These are phyloP conservation scores for Ceratocystis cacaofunesta DNA, from an alignment of 2,329 filamentous ascomycete genomes.

Conservation along the genomic window DNA sequence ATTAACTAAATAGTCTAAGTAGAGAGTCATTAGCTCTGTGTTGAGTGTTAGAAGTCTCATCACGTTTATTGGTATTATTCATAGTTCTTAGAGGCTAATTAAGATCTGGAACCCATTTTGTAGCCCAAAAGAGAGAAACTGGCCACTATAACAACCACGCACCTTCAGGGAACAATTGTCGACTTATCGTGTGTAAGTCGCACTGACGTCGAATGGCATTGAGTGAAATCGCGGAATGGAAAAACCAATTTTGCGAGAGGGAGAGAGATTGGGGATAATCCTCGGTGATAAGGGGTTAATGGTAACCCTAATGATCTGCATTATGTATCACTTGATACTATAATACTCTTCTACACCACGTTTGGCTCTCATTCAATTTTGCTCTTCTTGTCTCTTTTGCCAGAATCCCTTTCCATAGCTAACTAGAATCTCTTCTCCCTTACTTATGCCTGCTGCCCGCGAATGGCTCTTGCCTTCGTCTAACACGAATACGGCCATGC, in stretches of 20 bases:
- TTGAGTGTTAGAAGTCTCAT: too few species aligned
- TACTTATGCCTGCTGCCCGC: constrained; percentile 30
- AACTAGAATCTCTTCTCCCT: constrained; percentile 49
- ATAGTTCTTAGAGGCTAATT: too few species aligned
- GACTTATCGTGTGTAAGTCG: neutral
- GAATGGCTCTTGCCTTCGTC: constrained; percentile 27
- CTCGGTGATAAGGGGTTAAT: neutral
- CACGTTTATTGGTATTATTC: too few species aligned
- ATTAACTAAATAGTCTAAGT: too few species aligned
- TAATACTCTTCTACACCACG: neutral
- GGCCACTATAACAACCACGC: too few species aligned
- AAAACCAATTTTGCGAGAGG: constrained; percentile 7
- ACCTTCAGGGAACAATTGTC: too few species aligned
- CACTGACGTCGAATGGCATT: neutral
- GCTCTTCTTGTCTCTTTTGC: constrained; percentile 20
- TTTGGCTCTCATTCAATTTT: neutral
- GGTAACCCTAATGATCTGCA: neutral
- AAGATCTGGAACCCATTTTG: too few species aligned
- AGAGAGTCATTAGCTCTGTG: too few species aligned
- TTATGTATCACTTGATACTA: neutral
- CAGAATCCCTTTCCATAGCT: constrained; percentile 57
- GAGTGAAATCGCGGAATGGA: constrained; percentile 8
- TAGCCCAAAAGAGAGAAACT: too few species aligned
- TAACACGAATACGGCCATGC: constrained; percentile 44
- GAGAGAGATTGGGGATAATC: neutral